Evolutionary conservation across 2,329 filamentous ascomycete species (phyloP).

Genomic region (Calonectria henricotiae): DNA sequence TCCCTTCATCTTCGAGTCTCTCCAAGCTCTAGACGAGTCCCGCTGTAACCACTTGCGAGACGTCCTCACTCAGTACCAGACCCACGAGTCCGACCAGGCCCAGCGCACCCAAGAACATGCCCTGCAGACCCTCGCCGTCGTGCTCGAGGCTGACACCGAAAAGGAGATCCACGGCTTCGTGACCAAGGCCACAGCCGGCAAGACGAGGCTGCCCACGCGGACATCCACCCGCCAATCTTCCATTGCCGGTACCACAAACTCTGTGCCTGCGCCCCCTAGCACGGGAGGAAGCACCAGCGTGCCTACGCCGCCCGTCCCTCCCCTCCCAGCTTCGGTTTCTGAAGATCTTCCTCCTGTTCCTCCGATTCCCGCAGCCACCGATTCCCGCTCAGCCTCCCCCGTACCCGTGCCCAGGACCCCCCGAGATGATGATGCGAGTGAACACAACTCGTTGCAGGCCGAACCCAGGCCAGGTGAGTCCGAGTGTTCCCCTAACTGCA

Average conservation of each 20-base stretch:
- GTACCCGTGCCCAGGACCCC: conserved; percentile 35
- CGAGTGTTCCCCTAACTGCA: not conserved
- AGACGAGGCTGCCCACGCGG: conserved; percentile 58
- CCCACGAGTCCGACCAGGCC: conserved; percentile 90
- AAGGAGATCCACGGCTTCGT: conserved; percentile 88
- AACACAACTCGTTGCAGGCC: conserved; percentile 58
- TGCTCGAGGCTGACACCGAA: conserved; percentile 89
- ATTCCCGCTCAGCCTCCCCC: conserved; percentile 2
- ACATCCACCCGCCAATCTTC: conserved; percentile 63
- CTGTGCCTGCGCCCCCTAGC: conserved; percentile 50
- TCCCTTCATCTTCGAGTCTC: conserved; percentile 93
- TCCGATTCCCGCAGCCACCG: not conserved
- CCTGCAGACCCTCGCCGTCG: conserved; percentile 84
- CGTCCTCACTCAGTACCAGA: conserved; percentile 92
- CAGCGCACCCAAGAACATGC: conserved; percentile 82
- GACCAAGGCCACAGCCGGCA: conserved; percentile 63
- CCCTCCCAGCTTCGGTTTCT: not conserved
- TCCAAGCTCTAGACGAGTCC: conserved; percentile 92
- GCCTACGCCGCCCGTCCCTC: conserved; percentile 30
- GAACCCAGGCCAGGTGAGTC: conserved; percentile 60
- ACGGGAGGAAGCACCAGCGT: conserved; percentile 48
- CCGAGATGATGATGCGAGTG: conserved; percentile 60
- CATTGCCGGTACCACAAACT: conserved; percentile 50
- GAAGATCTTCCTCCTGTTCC: not conserved
- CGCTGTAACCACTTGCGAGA: conserved; percentile 92